Percentiles rank a stretch among this genome's conserved stretches.
Evolutionary conservation across 2,329 filamentous ascomycete genomes (phyloP).

Genomic region (Colletotrichum sp.): DNA sequence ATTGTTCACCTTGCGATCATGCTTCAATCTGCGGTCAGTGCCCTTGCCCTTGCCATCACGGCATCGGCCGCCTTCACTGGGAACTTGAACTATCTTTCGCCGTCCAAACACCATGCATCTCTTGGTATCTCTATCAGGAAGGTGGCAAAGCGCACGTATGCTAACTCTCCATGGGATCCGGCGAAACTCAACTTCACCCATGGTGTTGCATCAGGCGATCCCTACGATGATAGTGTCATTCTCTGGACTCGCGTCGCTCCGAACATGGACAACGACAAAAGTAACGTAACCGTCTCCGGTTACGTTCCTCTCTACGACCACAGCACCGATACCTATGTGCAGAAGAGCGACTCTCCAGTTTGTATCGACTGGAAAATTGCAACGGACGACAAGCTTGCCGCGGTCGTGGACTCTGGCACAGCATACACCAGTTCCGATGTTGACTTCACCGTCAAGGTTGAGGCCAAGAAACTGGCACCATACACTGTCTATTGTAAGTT

Average conservation of each 20-base stretch:
- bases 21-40: not conserved
- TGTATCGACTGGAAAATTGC: conserved; percentile 71
- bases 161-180: conserved; percentile 45
- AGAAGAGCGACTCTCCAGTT: conserved; percentile 54
- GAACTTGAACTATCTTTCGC: conserved; percentile 72
- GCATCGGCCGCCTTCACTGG: conserved; percentile 22
- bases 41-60: not conserved
- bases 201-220: conserved; percentile 58
- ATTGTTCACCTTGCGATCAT: not conserved
- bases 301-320: conserved; percentile 49
- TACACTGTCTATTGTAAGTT: conserved; percentile 64
- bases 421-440: conserved; percentile 76
- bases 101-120: conserved; percentile 66
- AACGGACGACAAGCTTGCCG: conserved; percentile 42
- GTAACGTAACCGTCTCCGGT: conserved; percentile 48
- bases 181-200: conserved; percentile 67
- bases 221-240: conserved; percentile 62
- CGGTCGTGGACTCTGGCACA: conserved; percentile 58
- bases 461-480: conserved; percentile 65
- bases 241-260: conserved; percentile 55
- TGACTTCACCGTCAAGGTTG: conserved; percentile 78
- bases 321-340: conserved; percentile 52
- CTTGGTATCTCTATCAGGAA: conserved; percentile 70
- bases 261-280: conserved; percentile 47
- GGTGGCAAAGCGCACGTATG: conserved; percentile 58